These are phyloP conservation scores for Scenedesmus sp. DNA, from an alignment of 163 green algal species.

Conservation along the genomic window DNA sequence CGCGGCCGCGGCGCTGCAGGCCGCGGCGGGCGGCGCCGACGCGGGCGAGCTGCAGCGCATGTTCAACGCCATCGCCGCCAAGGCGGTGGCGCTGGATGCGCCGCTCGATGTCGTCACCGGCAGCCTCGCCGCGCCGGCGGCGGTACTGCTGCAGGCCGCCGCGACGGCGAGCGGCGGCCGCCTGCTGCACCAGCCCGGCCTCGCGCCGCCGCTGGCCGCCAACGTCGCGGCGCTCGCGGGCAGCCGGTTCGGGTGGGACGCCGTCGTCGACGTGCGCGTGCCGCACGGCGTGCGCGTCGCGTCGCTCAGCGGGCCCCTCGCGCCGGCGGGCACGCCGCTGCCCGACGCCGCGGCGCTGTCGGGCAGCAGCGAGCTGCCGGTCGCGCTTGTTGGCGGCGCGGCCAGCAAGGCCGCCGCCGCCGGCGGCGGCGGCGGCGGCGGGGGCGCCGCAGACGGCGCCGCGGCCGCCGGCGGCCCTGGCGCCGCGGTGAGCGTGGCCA, in stretches of 20 bases:
- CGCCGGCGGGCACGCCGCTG: neutral
- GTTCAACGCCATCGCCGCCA: slow-evolving; percentile 11
- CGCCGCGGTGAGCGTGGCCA: neutral
- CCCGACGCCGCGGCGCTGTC: slow-evolving; percentile 8
- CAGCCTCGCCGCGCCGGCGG: slow-evolving; percentile 26
- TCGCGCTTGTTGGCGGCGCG: too few relatives aligned
- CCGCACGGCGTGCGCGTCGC: slow-evolving; percentile 22
- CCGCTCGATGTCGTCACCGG: slow-evolving; percentile 36
- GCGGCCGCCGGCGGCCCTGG: neutral
- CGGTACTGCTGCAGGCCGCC: slow-evolving; percentile 20
- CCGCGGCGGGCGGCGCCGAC: neutral
- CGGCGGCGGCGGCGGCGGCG: neutral
- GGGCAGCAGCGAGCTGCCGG: neutral
- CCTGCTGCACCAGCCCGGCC: slow-evolving; percentile 23
- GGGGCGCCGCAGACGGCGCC: neutral
- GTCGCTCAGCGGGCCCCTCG: slow-evolving; percentile 11
- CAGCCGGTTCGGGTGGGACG: slow-evolving; percentile 42
- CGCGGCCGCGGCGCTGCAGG: neutral
- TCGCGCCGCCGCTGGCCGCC: slow-evolving; percentile 21
- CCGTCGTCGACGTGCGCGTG: slow-evolving; percentile 21
- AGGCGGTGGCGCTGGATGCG: slow-evolving; percentile 33
- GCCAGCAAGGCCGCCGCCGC: too few relatives aligned
- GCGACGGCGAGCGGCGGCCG: slow-evolving; percentile 8
- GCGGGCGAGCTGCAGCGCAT: slow-evolving; percentile 27
- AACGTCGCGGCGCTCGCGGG: slow-evolving; percentile 31